Conservation (phyloP, 192 early-diverging fungal species). For the Backusella tuberculispora region DNA sequence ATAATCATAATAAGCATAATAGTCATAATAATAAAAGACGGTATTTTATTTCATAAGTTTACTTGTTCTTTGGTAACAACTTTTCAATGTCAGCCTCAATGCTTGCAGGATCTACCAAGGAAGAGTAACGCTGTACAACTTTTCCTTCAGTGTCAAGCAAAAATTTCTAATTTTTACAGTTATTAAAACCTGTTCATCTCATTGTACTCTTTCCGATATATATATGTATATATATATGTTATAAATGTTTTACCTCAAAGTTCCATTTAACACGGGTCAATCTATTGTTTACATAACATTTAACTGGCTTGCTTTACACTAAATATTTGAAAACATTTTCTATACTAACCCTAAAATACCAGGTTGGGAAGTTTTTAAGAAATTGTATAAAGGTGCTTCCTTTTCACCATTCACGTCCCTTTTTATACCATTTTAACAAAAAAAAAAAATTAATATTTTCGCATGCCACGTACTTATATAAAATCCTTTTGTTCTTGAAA, state of each 20-base stretch:
- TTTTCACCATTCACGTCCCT: constrained; percentile 78
- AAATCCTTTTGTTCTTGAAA: neutral
- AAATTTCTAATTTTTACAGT: too few species aligned
- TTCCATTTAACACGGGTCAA: constrained; percentile 73
- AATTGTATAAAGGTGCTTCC: constrained; percentile 65
- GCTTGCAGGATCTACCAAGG: constrained; percentile 60
- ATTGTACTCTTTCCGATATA: too few species aligned
- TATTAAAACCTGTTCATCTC: too few species aligned
- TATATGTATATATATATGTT: neutral
- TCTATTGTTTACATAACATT: neutral
- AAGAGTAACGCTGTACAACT: constrained; percentile 68
- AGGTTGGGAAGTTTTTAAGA: constrained; percentile 59
- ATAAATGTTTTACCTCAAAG: constrained; percentile 56
- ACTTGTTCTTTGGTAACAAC: constrained; percentile 42
- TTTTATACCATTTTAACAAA: constrained; percentile 1
- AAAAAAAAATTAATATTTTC: too few species aligned
- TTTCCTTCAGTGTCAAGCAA: constrained; percentile 68
- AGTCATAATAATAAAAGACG: too few species aligned
- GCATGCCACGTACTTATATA: neutral
- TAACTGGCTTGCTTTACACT: too few species aligned
- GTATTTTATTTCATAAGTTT: neutral
- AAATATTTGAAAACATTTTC: too few species aligned
- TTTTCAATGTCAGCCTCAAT: constrained; percentile 65
- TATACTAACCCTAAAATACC: constrained; percentile 38
- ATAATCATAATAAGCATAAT: too few species aligned